Evolutionary conservation across 2,329 filamentous ascomycete species (phyloP).

Genomic region (Acarospora socialis): DNA sequence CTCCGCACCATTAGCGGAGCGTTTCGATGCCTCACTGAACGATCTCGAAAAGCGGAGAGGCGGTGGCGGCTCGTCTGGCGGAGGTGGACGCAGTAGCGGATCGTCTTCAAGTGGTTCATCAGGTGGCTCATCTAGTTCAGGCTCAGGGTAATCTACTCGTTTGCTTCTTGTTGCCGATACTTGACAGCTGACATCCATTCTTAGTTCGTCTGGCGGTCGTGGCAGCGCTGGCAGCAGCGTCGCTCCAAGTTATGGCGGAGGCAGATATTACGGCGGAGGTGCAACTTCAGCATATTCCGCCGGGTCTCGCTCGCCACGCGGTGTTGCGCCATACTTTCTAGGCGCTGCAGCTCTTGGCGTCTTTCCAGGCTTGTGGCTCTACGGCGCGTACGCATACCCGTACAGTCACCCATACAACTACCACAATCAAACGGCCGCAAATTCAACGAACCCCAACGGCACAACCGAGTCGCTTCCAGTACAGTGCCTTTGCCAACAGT

Average conservation of each 20-base stretch:
- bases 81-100: slow-evolving; percentile 20
- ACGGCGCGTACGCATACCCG: slow-evolving; percentile 40
- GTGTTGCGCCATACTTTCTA: slow-evolving; percentile 35
- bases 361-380: slow-evolving; percentile 41
- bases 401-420: slow-evolving; percentile 35
- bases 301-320: slow-evolving; percentile 30
- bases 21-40: slow-evolving; percentile 8
- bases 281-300: slow-evolving; percentile 36
- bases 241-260: slow-evolving; percentile 32
- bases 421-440: slow-evolving; percentile 25
- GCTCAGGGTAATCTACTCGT: neutral
- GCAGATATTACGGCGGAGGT: slow-evolving; percentile 42
- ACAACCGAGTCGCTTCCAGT: slow-evolving; percentile 38
- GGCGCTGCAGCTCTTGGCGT: slow-evolving; percentile 32
- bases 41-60: slow-evolving; percentile 36
- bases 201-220: slow-evolving; percentile 2
- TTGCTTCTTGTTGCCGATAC: neutral
- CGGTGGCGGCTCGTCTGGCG: slow-evolving; percentile 30
- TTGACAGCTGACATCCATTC: neutral
- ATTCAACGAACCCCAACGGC: slow-evolving; percentile 25
- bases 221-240: slow-evolving; percentile 13
- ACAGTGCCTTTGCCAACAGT: slow-evolving; percentile 41
- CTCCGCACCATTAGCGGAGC: slow-evolving; percentile 1
- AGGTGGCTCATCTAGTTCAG: slow-evolving; percentile 4
- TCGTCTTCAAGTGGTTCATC: slow-evolving; percentile 8